Evolutionary conservation across 306 rosid species (phyloP).

Genomic region (Lupinus albus): DNA sequence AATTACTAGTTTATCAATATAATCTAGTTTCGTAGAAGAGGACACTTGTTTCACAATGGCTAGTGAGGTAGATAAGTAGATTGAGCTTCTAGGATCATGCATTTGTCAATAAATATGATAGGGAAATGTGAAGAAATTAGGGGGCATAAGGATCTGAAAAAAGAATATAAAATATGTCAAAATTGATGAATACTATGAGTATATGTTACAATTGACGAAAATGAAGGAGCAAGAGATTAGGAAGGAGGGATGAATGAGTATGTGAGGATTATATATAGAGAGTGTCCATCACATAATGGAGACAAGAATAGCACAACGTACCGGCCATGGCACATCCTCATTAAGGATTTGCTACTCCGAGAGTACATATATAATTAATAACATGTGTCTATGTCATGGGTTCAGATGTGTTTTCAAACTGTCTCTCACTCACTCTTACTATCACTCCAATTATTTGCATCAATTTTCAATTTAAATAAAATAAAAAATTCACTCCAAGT

Average conservation of each 20-base stretch:
- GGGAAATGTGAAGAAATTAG: too few species aligned
- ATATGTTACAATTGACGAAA: background rate
- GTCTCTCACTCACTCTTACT: background rate
- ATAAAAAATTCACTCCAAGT: too few species aligned
- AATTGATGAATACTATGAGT: background rate
- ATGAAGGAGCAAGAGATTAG: background rate
- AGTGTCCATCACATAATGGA: background rate
- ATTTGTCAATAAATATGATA: too few species aligned
- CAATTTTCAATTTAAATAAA: too few species aligned
- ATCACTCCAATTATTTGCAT: background rate
- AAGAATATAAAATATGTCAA: background rate
- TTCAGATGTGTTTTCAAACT: background rate
- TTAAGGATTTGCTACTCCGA: background rate
- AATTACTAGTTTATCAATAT: too few species aligned
- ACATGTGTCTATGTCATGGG: background rate
- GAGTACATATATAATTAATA: background rate
- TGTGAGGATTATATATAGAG: too few species aligned
- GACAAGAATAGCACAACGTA: background rate
- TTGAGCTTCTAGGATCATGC: too few species aligned
- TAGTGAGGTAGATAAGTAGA: too few species aligned
- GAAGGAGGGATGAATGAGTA: background rate
- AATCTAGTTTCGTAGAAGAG: too few species aligned
- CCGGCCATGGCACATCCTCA: background rate
- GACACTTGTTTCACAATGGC: too few species aligned
- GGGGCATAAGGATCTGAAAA: too few species aligned